These are phyloP conservation scores for Aphanomyces astaci DNA, from an alignment of 352 stramenopile genomes.

Conservation along the genomic window DNA sequence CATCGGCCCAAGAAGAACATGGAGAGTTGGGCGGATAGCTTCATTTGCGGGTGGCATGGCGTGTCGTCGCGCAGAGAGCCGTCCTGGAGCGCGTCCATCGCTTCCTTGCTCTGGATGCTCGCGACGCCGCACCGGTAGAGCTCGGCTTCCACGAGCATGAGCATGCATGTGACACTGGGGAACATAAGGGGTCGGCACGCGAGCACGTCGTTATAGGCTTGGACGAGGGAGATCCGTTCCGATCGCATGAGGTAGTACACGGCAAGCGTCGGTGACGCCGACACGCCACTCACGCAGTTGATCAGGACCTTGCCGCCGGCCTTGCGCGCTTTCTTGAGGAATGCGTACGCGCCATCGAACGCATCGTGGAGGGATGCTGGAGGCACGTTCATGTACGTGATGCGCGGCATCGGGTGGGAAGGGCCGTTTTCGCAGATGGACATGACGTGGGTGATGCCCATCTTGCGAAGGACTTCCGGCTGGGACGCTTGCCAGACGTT, in stretches of 20 bases:
- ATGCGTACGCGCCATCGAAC: constrained; percentile 41
- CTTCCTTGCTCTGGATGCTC: constrained; percentile 45
- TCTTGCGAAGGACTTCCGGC: constrained; percentile 39
- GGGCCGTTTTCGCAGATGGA: neutral
- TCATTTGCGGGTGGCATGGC: no score
- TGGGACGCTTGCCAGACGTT: constrained; percentile 69
- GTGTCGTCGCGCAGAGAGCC: constrained; percentile 35
- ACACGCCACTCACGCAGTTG: constrained; percentile 76
- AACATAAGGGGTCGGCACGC: constrained; percentile 69
- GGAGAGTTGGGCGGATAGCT: no score
- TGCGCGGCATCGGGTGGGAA: constrained; percentile 13
- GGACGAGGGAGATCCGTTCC: constrained; percentile 59
- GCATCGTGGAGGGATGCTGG: constrained; percentile 34
- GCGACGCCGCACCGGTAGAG: constrained; percentile 54
- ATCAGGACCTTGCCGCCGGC: constrained; percentile 43
- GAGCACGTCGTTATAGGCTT: constrained; percentile 73
- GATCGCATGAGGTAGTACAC: constrained; percentile 76
- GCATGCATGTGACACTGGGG: constrained; percentile 73
- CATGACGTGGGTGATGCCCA: constrained; percentile 67
- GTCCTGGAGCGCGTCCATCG: constrained; percentile 61
- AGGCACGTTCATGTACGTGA: constrained; percentile 63
- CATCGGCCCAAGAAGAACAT: no score
- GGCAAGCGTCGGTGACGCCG: constrained; percentile 62
- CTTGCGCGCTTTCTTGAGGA: constrained; percentile 35
- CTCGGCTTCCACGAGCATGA: constrained; percentile 62